A percentile compares a stretch with the other conserved stretches of the same genome.
phyloP scores from a whole-genome alignment of 371 early-diverging fungal species.

The Rhizopus sp. region DNA sequence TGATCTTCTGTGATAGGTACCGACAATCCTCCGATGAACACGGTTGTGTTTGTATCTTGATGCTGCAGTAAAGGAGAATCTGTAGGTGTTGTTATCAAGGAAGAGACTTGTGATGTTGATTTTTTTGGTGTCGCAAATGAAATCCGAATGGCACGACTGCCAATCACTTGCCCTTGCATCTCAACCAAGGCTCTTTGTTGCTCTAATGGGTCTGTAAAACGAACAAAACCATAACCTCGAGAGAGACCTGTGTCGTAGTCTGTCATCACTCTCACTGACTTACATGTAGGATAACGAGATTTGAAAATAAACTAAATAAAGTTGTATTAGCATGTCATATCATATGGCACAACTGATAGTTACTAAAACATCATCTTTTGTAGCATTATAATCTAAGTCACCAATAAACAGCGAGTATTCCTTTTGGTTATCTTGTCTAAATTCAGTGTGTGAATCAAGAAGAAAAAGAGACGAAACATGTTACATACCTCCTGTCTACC shows the following conservation, averaged over 20 bases:
- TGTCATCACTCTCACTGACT: constrained; percentile 76
- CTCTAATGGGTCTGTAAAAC: constrained; percentile 67
- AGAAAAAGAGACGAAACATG: background rate
- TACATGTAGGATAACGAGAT: constrained; percentile 61
- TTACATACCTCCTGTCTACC: constrained; percentile 30
- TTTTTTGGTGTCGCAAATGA: constrained; percentile 79
- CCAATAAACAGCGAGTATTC: constrained; percentile 82
- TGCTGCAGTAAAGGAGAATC: constrained; percentile 11
- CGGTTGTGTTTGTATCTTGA: constrained; percentile 64
- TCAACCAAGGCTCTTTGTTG: constrained; percentile 70
- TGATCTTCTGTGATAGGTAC: constrained; percentile 80
- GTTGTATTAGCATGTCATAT: constrained; percentile 4
- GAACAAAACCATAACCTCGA: constrained; percentile 80
- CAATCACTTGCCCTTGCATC: constrained; percentile 70
- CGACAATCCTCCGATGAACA: constrained; percentile 90
- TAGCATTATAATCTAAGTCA: constrained; percentile 71
- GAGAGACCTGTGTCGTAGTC: constrained; percentile 68
- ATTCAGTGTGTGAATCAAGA: background rate
- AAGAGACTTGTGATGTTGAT: constrained; percentile 18
- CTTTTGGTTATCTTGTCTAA: constrained; percentile 45
- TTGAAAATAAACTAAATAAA: constrained; percentile 45
- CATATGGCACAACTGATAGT: background rate
- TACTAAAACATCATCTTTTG: constrained; percentile 65
- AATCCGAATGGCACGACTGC: constrained; percentile 80
- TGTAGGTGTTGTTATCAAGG: background rate